These are phyloP conservation scores for Diaporthe citrichinensis DNA, from an alignment of 2,329 filamentous ascomycete species.

Conservation along the genomic window DNA sequence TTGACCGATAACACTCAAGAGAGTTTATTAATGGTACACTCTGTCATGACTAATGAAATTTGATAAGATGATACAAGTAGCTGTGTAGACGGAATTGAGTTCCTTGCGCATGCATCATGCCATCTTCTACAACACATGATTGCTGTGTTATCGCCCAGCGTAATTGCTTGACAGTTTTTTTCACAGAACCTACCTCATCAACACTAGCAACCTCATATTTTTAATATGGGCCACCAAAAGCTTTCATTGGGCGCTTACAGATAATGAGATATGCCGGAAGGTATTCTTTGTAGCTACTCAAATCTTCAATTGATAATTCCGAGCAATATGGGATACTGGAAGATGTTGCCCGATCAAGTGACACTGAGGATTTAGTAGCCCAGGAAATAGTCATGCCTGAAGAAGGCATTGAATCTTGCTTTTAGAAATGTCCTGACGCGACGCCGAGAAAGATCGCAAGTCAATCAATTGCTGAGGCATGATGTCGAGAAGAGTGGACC, in stretches of 20 bases:
- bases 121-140: not conserved
- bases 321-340: not conserved
- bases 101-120: not conserved
- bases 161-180: not conserved
- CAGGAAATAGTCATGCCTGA: not conserved
- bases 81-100: not conserved
- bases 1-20: too few relatives aligned
- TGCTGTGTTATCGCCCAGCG: not conserved
- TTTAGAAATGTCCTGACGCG: not conserved
- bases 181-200: not conserved
- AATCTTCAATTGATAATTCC: not conserved
- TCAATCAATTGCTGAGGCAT: too few relatives aligned
- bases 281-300: not conserved
- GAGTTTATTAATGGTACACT: too few relatives aligned
- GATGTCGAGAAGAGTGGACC: not conserved
- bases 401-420: too few relatives aligned
- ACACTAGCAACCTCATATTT: not conserved
- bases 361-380: not conserved
- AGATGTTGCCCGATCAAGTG: not conserved
- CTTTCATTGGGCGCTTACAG: not conserved
- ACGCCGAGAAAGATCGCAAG: not conserved
- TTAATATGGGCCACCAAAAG: not conserved
- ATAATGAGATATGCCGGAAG: not conserved
- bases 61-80: not conserved
- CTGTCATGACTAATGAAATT: too few relatives aligned